Evolutionary conservation across 1,284 basidiomycete genomes (phyloP), one percentile per base, ranked within the genome.

Genomic region (Naganishia albida): DNA sequence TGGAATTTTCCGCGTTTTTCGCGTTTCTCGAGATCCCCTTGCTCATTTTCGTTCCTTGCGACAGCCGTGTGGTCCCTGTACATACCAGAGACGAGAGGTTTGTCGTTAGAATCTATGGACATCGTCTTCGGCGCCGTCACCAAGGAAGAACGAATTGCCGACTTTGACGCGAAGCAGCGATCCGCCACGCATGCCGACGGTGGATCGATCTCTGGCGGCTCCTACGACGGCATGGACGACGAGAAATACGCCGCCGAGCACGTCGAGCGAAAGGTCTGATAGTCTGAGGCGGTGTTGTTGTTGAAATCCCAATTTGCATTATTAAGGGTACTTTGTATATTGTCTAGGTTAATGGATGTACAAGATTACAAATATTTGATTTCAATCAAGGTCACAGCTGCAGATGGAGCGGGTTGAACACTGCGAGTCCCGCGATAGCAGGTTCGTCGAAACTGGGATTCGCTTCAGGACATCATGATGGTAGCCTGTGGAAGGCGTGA

Each of bases 61-160:
- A n/a, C 16, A 53, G 80, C 77, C 34, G 66, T 76, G 23, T 84
- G 84, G 72, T 69, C 72, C 7, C 72, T 75, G 74, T 82, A 65
- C 63, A 71, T 76, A 7, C 88, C 88, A 0, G 89, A 91, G 79
- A 91, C 89, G 7, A 87, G 26, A 72, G 50, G 18, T 1, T 40
- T 63, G 6, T 62, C 51, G 2, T 28, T 52, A 23, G 50, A 53
- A n/a, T 1, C 2, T 2, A 54, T 91, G 88, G 89, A 91, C 74
- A 76, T 91, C 72, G 82, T 91, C 69, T 91, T 92, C 71, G 89
- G 88, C 3, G 72, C 86, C 0, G 82, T 89, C 28, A 82, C 82
- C 23, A 80, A 79, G 25, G 86, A 86, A 70, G 73, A 85, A 70
- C 84, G 88, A 63, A 59, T 64, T 26, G 57, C 57, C 34, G 57